A percentile compares a stretch with the other conserved stretches of the same genome.
Conservation (phyloP, 768 basidiomycete species). For the Basidioascus undulatus region DNA sequence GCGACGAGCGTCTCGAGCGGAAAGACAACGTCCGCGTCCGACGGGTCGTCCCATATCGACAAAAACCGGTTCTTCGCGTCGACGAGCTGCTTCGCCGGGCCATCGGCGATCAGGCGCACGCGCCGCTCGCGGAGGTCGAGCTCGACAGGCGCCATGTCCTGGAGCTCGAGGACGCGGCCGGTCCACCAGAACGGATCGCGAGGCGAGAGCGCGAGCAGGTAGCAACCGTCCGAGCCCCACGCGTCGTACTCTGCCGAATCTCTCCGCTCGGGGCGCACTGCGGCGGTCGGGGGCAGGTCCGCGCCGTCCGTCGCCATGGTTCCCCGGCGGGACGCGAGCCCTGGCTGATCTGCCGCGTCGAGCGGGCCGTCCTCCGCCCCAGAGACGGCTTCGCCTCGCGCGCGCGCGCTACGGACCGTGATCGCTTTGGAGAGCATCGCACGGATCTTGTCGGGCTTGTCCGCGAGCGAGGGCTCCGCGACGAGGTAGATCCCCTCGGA, state of each 20-base stretch:
- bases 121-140: constrained; percentile 62
- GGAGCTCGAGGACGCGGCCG: constrained; percentile 54
- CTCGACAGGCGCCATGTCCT: constrained; percentile 45
- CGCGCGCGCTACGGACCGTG: not conserved
- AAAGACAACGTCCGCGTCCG: constrained; percentile 21
- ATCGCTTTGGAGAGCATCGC: constrained; percentile 43
- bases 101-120: constrained; percentile 80
- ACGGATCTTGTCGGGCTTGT: constrained; percentile 48
- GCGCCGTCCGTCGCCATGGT: not conserved
- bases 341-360: no score
- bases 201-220: constrained; percentile 69
- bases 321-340: no score
- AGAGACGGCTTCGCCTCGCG: not conserved
- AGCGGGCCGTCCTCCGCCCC: no score
- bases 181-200: constrained; percentile 74
- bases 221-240: constrained; percentile 18
- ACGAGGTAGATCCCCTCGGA: constrained; percentile 81
- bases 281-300: not conserved
- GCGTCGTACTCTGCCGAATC: constrained; percentile 12
- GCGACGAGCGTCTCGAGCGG: constrained; percentile 33
- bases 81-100: constrained; percentile 46
- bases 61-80: no score
- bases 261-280: constrained; percentile 1
- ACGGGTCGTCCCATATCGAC: constrained; percentile 12
- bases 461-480: constrained; percentile 49